Percentiles rank a stretch among this genome's conserved stretches.
Conservation (phyloP, 768 basidiomycete genomes). For the Amanita rimosa region DNA sequence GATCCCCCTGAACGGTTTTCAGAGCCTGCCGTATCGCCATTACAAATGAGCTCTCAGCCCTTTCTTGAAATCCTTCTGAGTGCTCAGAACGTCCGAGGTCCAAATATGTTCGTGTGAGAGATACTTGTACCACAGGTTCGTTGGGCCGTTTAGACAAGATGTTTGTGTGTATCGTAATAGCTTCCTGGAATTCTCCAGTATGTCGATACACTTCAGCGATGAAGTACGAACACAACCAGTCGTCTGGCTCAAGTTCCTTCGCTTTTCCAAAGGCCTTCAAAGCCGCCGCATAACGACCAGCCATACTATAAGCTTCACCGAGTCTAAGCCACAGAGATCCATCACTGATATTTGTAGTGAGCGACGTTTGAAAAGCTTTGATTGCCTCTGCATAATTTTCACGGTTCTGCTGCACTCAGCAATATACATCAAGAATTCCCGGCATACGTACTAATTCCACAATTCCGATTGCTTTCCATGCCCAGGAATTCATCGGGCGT, state of each 20-base stretch:
- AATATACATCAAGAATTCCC: background rate
- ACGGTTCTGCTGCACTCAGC: constrained; percentile 35
- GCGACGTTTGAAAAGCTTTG: constrained; percentile 75
- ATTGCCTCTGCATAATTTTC: constrained; percentile 66
- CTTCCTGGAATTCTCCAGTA: constrained; percentile 63
- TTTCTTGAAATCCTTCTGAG: constrained; percentile 54
- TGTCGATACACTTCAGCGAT: constrained; percentile 79
- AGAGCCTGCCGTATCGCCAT: constrained; percentile 44
- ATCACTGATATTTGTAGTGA: constrained; percentile 71
- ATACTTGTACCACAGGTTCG: constrained; percentile 63
- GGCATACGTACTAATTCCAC: constrained; percentile 71
- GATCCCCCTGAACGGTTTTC: constrained; percentile 32
- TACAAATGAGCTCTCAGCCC: constrained; percentile 67
- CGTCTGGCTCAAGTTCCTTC: constrained; percentile 55
- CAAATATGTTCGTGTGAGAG: constrained; percentile 63
- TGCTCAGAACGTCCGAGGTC: constrained; percentile 59
- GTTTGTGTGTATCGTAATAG: constrained; percentile 51
- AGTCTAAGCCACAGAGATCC: constrained; percentile 80
- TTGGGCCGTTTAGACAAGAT: constrained; percentile 45
- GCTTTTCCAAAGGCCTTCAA: constrained; percentile 78
- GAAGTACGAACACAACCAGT: constrained; percentile 80
- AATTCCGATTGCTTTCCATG: constrained; percentile 92
- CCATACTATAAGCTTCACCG: constrained; percentile 83
- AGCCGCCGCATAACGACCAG: constrained; percentile 82
- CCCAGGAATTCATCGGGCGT: constrained; percentile 82